Evolutionary conservation across 352 stramenopile genomes (phyloP).

Genomic region (Thalassiosira mediterranea): DNA sequence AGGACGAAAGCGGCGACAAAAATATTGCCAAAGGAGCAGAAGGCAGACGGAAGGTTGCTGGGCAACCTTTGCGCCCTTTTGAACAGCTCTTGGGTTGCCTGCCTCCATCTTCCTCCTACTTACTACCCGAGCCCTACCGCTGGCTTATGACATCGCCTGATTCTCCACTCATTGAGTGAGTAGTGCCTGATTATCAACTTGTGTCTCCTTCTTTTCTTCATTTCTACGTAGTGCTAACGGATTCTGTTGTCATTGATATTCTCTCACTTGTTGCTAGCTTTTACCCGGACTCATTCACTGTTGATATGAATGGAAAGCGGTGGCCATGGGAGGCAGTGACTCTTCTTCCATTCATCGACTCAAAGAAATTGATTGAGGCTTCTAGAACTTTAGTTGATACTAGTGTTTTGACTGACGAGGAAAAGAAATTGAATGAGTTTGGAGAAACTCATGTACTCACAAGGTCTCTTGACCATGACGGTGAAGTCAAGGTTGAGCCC

Average conservation of each 20-base stretch:
- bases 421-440: slow-evolving; percentile 66
- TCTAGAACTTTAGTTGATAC: slow-evolving; percentile 73
- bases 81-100: slow-evolving; percentile 97
- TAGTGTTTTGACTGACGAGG: slow-evolving; percentile 58
- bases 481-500: slow-evolving; percentile 32
- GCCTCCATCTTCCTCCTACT: slow-evolving; percentile 91
- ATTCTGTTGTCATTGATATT: no score
- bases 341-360: slow-evolving; percentile 99
- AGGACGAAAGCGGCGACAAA: slow-evolving; percentile 20
- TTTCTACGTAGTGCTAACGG: no score
- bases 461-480: slow-evolving; percentile 34
- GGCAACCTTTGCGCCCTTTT: slow-evolving; percentile 94
- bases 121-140: slow-evolving; percentile 93
- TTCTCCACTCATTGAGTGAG: slow-evolving; percentile 93
- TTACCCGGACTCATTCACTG: slow-evolving; percentile 87
- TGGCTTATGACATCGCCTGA: slow-evolving; percentile 92
- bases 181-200: slow-evolving; percentile 37
- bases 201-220: slow-evolving; percentile 30
- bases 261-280: slow-evolving; percentile 61
- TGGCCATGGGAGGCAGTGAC: slow-evolving; percentile 98
- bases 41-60: slow-evolving; percentile 71
- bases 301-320: slow-evolving; percentile 92
- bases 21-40: slow-evolving; percentile 19
- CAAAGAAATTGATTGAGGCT: slow-evolving; percentile 75
- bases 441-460: slow-evolving; percentile 58